Base-by-base conservation (phyloP, 73 alveolate species). In the Paramecium primaurelia region DNA sequence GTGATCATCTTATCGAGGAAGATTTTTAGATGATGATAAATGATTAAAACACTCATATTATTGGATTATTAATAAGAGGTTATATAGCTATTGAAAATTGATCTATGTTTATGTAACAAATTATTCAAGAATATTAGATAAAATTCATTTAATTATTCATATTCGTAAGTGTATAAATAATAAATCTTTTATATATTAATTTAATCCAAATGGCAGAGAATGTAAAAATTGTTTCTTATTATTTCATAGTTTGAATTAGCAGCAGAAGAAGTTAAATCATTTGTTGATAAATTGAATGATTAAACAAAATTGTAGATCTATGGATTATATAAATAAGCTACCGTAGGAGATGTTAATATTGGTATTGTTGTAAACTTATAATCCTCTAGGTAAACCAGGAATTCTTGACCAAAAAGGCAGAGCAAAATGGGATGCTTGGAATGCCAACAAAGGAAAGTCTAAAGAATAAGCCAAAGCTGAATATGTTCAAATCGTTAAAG, bases 391-490 rank as follows among this genome's bases (percentile, higher is more conserved):
- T 25, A 95, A 93, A 60, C 99, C 99, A 68, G 99, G 99, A 69
- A 90, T 96, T 95, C 91, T 97, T 47, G 99, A 96, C 95, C 69
- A 92, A 68, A 97, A 97, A 93, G 99, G 98, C 36, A 97, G 94
- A 92, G 96, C 97, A 58, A 97, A 97, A 83, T 97, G 99, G 99
- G 99, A 97, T 58, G 98, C 99, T 3, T 97, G 99, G 99, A 97
- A 93, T 59, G 95, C 95, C 10, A 93, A 71, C 75, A 96, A 96
- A 64, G 99, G 98, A 59, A 92, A 89, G 77, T 54, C 95, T 30
- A 37, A 93, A 73, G 97, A 96, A 30, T 97, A 93, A 20, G 99
- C 99, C 45, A 93, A 91, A 96, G 77, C 84, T 38, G 95, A 92
- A 86, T 97, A 97, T 94, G 96, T 97, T 58, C 95, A 84, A 10